Evolutionary conservation across 768 basidiomycete genomes (phyloP).

Genomic region (Tylopilus plumbeoviolaceoides): DNA sequence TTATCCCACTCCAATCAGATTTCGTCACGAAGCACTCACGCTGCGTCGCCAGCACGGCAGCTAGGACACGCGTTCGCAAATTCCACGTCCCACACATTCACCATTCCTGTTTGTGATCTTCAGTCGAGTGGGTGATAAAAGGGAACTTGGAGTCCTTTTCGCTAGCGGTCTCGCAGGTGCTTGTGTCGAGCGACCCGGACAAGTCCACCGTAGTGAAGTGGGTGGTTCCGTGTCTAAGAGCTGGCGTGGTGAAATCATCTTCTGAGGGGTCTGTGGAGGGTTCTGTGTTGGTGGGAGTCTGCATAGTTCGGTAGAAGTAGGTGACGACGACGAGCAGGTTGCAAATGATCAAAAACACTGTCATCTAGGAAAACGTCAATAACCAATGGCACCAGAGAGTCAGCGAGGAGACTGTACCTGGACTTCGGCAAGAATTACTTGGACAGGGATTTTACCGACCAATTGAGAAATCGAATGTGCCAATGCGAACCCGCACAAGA

Average conservation of each 20-base stretch:
- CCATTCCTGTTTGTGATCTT: neutral
- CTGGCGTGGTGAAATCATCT: constrained; percentile 10
- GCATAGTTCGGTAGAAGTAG: constrained; percentile 3
- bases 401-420: neutral
- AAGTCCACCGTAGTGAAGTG: constrained; percentile 10
- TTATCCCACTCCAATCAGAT: too few species aligned
- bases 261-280: neutral
- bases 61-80: neutral
- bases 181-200: neutral
- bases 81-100: neutral
- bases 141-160: neutral
- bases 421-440: neutral
- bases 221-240: neutral
- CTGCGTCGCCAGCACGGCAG: neutral
- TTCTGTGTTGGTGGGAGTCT: neutral
- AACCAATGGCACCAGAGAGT: neutral
- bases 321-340: constrained; percentile 15
- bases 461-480: neutral
- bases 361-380: neutral
- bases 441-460: neutral
- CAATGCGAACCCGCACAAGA: constrained; percentile 5
- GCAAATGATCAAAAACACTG: constrained; percentile 1
- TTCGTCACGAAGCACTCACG: too few species aligned
- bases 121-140: neutral
- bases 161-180: neutral